A percentile compares a stretch with the other conserved stretches of the same genome.
Conservation (phyloP, 371 early-diverging fungal genomes). For the Mucor irregularis region DNA sequence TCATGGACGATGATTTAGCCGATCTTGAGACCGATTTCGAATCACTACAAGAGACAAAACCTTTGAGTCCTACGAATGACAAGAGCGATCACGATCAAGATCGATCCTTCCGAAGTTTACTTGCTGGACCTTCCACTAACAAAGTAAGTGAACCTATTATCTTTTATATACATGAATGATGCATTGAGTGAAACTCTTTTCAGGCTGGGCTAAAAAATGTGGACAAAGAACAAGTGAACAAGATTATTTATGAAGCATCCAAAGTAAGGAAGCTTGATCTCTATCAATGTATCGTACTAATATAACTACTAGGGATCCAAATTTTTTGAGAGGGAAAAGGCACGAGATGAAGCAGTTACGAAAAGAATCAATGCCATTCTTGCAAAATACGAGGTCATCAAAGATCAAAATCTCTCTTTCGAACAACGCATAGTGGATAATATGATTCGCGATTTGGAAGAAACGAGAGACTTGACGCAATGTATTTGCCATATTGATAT, state of each 20-base stretch:
- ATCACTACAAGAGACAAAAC: not conserved
- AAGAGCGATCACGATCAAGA: not conserved
- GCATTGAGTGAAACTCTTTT: not conserved
- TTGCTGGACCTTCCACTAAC: slow-evolving; percentile 42
- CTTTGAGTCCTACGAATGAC: too few relatives aligned
- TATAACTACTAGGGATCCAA: slow-evolving; percentile 51
- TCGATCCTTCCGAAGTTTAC: slow-evolving; percentile 27
- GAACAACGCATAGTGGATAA: slow-evolving; percentile 44
- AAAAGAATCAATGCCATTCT: slow-evolving; percentile 48
- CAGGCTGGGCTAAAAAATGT: slow-evolving; percentile 51
- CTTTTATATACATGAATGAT: not conserved
- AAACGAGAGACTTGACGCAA: slow-evolving; percentile 44
- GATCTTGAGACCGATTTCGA: not conserved
- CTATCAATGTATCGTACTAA: not conserved
- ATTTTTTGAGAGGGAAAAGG: slow-evolving; percentile 60
- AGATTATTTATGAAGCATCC: slow-evolving; percentile 62
- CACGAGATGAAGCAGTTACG: slow-evolving; percentile 46
- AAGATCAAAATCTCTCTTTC: slow-evolving; percentile 38
- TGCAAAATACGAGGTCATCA: slow-evolving; percentile 41
- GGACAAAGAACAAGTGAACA: slow-evolving; percentile 49
- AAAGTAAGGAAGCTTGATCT: too few relatives aligned
- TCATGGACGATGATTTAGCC: slow-evolving; percentile 28
- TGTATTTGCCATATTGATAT: slow-evolving; percentile 70
- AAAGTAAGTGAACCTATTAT: slow-evolving; percentile 22
- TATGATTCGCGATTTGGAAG: slow-evolving; percentile 44